Conservation (phyloP, 2,329 filamentous ascomycete genomes). For the Leptodontidium sp. region DNA sequence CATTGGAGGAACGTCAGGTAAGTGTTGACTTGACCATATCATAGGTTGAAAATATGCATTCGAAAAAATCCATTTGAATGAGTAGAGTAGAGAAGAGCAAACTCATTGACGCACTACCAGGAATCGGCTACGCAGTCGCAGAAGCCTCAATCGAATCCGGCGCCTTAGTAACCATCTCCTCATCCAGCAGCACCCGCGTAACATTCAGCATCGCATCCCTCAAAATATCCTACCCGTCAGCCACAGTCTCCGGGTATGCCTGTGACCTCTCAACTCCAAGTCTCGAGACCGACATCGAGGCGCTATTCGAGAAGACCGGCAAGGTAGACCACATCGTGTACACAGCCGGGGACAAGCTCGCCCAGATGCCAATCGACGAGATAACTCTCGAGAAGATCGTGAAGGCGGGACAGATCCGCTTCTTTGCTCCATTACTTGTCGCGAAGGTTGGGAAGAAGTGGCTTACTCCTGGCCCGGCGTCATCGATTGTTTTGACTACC, state of each 20-base stretch:
- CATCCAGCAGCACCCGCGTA: constrained; percentile 28
- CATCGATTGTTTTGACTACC: constrained; percentile 37
- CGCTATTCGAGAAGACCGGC: constrained; percentile 49
- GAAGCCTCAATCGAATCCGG: constrained; percentile 41
- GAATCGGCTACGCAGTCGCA: constrained; percentile 42
- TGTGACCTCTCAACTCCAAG: constrained; percentile 38
- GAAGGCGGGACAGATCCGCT: constrained; percentile 36
- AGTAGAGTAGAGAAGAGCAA: too few species aligned
- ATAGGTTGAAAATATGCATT: too few species aligned
- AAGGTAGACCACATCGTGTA: constrained; percentile 42
- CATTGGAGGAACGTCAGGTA: constrained; percentile 42
- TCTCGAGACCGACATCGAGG: constrained; percentile 49
- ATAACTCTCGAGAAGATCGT: constrained; percentile 32
- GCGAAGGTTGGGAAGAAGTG: constrained; percentile 39
- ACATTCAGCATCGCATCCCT: constrained; percentile 27
- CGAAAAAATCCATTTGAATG: too few species aligned
- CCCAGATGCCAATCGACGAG: constrained; percentile 23
- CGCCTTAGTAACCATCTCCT: constrained; percentile 41
- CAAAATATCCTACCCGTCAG: constrained; percentile 27
- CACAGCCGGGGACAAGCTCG: constrained; percentile 40
- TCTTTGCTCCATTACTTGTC: constrained; percentile 40
- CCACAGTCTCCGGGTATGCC: constrained; percentile 28
- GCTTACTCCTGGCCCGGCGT: constrained; percentile 30
- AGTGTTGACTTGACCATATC: not conserved
- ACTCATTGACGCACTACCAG: constrained; percentile 15